Conservation (phyloP, 2,329 filamentous ascomycete genomes). For the Trichophyton rubrum region DNA sequence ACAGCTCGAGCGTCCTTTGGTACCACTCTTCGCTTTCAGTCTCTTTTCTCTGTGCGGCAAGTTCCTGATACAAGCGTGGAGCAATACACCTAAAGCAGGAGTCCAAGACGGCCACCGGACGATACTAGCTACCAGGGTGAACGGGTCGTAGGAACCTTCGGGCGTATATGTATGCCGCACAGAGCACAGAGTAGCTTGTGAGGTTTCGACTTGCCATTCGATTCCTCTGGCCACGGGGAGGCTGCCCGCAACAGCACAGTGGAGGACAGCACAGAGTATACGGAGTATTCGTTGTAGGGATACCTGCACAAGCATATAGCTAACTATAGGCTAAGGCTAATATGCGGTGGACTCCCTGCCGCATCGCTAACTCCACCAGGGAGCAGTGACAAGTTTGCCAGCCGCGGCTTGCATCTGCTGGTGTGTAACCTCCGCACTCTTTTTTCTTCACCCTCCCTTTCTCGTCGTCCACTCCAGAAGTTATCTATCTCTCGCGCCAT, state of each 20-base stretch:
- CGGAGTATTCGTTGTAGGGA: background rate
- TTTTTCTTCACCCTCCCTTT: background rate
- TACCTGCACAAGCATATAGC: background rate
- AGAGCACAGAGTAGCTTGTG: background rate
- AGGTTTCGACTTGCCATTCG: background rate
- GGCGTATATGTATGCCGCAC: no score
- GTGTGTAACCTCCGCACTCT: constrained; percentile 2
- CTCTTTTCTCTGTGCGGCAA: no score
- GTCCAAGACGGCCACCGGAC: no score
- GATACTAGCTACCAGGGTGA: no score
- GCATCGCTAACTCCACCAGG: constrained; percentile 2
- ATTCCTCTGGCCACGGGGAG: background rate
- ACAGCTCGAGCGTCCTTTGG: background rate
- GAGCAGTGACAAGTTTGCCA: constrained; percentile 6
- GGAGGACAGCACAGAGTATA: background rate
- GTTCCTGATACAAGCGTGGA: no score
- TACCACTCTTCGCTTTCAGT: background rate
- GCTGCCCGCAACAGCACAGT: background rate
- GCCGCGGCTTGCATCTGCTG: background rate
- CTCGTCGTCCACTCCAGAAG: background rate
- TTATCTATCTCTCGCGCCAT: background rate
- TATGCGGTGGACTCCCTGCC: background rate
- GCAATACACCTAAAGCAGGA: no score
- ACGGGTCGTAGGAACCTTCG: no score
- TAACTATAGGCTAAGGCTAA: background rate